Evolutionary conservation across 306 rosid genomes (phyloP), one percentile per base, ranked within the genome.

Genomic region (Cicer judaicum): DNA sequence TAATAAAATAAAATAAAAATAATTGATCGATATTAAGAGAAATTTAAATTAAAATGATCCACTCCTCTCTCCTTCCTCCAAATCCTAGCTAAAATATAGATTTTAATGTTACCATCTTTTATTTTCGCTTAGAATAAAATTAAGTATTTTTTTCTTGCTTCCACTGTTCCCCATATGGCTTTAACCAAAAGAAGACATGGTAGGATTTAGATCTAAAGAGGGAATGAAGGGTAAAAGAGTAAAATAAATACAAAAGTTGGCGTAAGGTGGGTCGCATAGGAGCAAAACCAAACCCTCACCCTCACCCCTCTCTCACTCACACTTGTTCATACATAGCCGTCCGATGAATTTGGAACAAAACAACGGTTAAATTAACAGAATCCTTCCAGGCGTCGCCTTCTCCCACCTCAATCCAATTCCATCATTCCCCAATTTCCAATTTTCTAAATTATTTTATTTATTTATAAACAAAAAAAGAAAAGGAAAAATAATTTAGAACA

Each of bases 381-480:
- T 76, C 70, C 6, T 10, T 63, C 70, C 88, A 84, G 85, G 79
- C 85, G 85, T 81, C 81, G 77, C 79, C 71, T 18, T 77, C 78
- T 81, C 84, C 77, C 7, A 3, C 52, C 70, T 21, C 78, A 60
- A 73, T 62, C 63, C 62, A 57, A 16, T 69, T 70, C 74, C 71
- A 68, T 74, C 84, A 65, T 24, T 48, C 29, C 16, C 24, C 21
- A 52, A 52, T 54, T 47, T 39, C 29, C 38, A 42, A 29, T 42
- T 76, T 76, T 67, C 50, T 19, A 54, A 29, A 24, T 68, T 68
- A 68, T 47, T 68, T 13, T 68, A 48, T 24, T 59, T 34, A 13
- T 61, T 36, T 5, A 3, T 7, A 15, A 48, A 7, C 12, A 0
- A 24, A 5, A 52, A 52, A 15, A n/a, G 5, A 5, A 24, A 52